Conservation (phyloP, 352 stramenopile species). For the Phytophthora hibernalis region DNA sequence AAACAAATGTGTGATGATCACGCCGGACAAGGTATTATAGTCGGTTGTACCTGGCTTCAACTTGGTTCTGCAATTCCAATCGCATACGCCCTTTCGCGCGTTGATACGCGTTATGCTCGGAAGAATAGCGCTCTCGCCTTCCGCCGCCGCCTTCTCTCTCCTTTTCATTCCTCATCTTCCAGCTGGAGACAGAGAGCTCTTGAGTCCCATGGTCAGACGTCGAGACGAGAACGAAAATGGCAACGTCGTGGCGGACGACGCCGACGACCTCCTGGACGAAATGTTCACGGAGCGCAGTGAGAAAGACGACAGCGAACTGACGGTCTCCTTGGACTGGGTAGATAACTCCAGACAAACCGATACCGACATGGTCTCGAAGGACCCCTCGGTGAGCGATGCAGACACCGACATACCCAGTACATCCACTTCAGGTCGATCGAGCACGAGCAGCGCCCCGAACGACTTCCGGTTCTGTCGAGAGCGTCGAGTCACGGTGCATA, state of each 20-base stretch:
- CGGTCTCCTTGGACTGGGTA: conserved; percentile 13
- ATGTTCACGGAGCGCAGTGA: conserved; percentile 40
- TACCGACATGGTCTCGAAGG: not conserved
- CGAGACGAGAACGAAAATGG: conserved; percentile 27
- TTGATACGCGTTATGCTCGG: conserved; percentile 13
- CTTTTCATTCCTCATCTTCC: conserved; percentile 24
- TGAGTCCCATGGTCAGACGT: conserved; percentile 7
- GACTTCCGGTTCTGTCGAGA: conserved; percentile 19
- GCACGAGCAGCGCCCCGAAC: conserved; percentile 3
- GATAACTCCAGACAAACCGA: not conserved
- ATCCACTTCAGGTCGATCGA: conserved; percentile 1
- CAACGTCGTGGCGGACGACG: conserved; percentile 9
- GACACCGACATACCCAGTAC: conserved; percentile 1
- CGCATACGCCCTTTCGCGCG: conserved; percentile 19
- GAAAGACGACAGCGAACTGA: conserved; percentile 16
- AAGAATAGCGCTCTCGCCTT: conserved; percentile 19
- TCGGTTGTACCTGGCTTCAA: conserved; percentile 29
- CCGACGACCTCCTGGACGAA: conserved; percentile 29
- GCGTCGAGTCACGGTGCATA: conserved; percentile 23
- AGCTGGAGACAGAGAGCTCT: conserved; percentile 16
- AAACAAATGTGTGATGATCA: not conserved
- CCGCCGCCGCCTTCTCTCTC: conserved; percentile 1
- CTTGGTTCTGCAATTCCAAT: conserved; percentile 5
- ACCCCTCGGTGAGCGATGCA: not conserved
- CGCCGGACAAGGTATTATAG: conserved; percentile 18